phyloP scores from a whole-genome alignment of 306 rosid genomes.

The Begonia peltatifolia region DNA sequence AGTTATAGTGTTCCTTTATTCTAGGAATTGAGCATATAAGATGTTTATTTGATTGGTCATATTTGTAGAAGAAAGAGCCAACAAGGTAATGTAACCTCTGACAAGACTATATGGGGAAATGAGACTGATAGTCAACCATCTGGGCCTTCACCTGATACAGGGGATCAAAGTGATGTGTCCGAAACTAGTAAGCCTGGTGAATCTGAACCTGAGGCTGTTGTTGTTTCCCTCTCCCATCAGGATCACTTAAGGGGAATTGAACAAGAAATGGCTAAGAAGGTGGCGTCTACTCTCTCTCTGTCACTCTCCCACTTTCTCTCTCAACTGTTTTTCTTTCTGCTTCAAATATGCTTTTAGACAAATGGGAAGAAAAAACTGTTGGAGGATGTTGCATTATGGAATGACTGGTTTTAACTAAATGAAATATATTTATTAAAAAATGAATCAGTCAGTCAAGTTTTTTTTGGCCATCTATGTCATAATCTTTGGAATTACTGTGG shows the following conservation, averaged over 20 bases:
- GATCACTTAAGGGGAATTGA: constrained; percentile 45
- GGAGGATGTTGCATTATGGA: background rate
- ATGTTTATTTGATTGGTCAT: constrained; percentile 13
- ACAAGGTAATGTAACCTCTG: constrained; percentile 34
- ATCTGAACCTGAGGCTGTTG: constrained; percentile 34
- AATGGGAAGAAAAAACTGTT: background rate
- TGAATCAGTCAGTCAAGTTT: no score
- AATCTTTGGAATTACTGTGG: no score
- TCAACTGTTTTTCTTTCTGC: background rate
- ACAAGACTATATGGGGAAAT: constrained; percentile 43
- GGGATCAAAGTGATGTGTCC: constrained; percentile 27
- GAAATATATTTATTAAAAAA: no score
- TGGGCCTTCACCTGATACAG: constrained; percentile 33
- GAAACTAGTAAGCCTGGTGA: constrained; percentile 41
- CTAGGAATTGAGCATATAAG: constrained; percentile 1
- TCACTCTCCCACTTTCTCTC: background rate
- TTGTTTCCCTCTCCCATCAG: constrained; percentile 32
- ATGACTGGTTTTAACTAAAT: background rate
- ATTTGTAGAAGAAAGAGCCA: constrained; percentile 55
- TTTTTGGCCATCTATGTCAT: no score
- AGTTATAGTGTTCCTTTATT: constrained; percentile 8
- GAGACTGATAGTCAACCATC: constrained; percentile 49
- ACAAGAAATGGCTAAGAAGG: constrained; percentile 50
- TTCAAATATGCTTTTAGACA: no score
- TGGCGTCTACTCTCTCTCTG: constrained; percentile 11